These are phyloP conservation scores for Ophiostoma triangulosporum DNA, from an alignment of 2,329 filamentous ascomycete genomes.

Conservation along the genomic window DNA sequence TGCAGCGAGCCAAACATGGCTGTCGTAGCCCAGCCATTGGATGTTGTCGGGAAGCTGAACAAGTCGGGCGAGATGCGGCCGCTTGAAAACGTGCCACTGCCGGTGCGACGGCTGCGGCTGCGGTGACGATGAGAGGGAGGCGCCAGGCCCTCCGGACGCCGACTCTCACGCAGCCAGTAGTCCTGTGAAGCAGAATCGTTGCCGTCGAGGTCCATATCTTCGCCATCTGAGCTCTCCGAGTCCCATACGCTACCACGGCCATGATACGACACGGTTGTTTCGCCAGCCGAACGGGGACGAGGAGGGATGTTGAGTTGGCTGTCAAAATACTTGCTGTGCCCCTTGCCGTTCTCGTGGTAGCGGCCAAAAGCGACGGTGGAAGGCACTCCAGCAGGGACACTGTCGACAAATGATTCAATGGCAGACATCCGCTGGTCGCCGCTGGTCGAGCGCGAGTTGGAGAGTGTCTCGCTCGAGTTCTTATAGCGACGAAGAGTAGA, in stretches of 20 bases:
- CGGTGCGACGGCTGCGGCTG: neutral
- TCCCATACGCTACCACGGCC: conserved; percentile 24
- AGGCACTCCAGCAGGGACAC: conserved; percentile 11
- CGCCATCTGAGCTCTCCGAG: conserved; percentile 25
- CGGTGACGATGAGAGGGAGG: conserved; percentile 3
- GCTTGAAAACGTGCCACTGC: neutral
- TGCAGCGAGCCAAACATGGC: conserved; percentile 31
- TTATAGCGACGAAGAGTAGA: conserved; percentile 38
- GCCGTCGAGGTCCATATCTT: conserved; percentile 24
- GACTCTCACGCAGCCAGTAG: conserved; percentile 43
- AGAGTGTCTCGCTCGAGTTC: conserved; percentile 35
- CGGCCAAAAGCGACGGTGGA: conserved; percentile 22
- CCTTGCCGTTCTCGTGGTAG: neutral
- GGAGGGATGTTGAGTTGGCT: conserved; percentile 20
- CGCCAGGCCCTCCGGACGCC: conserved; percentile 25
- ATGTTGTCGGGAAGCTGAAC: conserved; percentile 35
- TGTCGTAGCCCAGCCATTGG: conserved; percentile 30
- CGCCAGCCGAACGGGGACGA: conserved; percentile 34
- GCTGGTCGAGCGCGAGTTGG: conserved; percentile 16
- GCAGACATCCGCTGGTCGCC: conserved; percentile 6
- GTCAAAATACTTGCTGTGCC: conserved; percentile 17
- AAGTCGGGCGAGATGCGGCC: conserved; percentile 35
- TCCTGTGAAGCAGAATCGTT: conserved; percentile 37
- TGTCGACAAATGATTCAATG: conserved; percentile 4
- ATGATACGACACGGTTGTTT: conserved; percentile 27